Evolutionary conservation across 2,329 filamentous ascomycete species (phyloP).

Genomic region (Colletotrichum caudatum): DNA sequence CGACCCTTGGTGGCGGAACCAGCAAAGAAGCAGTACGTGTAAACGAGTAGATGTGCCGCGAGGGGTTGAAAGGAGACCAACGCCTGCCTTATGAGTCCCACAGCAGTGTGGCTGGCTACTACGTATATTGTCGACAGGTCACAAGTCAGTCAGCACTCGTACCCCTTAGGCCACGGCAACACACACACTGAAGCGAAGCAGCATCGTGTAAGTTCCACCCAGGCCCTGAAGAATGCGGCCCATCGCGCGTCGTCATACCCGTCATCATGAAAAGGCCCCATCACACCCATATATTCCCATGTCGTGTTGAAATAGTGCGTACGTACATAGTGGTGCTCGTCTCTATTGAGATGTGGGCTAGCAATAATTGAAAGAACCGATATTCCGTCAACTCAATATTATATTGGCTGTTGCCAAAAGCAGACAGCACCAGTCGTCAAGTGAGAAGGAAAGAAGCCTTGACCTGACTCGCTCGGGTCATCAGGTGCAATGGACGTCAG

Average conservation of each 20-base stretch:
- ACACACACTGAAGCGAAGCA: slow-evolving; percentile 7
- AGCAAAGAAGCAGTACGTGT: neutral
- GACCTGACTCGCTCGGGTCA: slow-evolving; percentile 32
- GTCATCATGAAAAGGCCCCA: slow-evolving; percentile 17
- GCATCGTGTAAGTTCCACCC: slow-evolving; percentile 13
- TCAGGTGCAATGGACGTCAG: slow-evolving; percentile 22
- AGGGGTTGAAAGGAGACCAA: slow-evolving; percentile 13
- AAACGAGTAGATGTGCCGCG: neutral
- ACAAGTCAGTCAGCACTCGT: neutral
- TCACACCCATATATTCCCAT: slow-evolving; percentile 4
- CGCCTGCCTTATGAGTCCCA: neutral
- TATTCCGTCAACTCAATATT: slow-evolving; percentile 33
- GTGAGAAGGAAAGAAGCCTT: slow-evolving; percentile 3
- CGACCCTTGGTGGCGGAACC: slow-evolving; percentile 9
- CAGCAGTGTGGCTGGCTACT: slow-evolving; percentile 14
- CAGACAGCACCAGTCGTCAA: slow-evolving; percentile 12
- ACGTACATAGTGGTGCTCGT: neutral
- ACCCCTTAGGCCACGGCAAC: slow-evolving; percentile 23
- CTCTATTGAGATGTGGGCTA: slow-evolving; percentile 23
- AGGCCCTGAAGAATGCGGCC: slow-evolving; percentile 6
- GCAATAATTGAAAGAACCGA: slow-evolving; percentile 25
- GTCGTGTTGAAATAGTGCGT: neutral
- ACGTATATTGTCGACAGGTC: slow-evolving; percentile 13
- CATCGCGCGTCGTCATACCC: slow-evolving; percentile 27
- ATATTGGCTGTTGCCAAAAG: slow-evolving; percentile 30